Conservation (phyloP, 345 rosid species). For the Corchorus capsularis region DNA sequence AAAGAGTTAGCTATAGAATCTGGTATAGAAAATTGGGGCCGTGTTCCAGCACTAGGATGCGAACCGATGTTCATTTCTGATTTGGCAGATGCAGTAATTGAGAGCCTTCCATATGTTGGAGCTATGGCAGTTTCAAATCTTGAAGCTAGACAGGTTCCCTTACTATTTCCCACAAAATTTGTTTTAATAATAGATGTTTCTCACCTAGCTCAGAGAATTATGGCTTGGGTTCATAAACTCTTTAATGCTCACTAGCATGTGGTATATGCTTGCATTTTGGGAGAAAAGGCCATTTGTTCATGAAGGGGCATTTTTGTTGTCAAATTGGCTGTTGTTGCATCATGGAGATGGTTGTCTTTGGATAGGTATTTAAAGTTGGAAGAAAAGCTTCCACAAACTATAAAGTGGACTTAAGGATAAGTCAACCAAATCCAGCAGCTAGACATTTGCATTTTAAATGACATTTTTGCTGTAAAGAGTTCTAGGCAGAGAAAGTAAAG, state of each 20-base stretch:
- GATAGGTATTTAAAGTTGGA: not conserved
- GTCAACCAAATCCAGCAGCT: not conserved
- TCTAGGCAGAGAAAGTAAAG: too few species aligned
- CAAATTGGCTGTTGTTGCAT: not conserved
- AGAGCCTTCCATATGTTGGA: slow-evolving; percentile 97
- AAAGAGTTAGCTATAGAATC: slow-evolving; percentile 90
- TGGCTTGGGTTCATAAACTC: not conserved
- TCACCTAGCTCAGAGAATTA: not conserved
- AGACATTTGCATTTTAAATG: not conserved
- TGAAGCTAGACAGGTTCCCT: slow-evolving; percentile 92
- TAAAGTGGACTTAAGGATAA: not conserved
- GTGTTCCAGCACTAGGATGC: slow-evolving; percentile 95
- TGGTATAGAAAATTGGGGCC: slow-evolving; percentile 94
- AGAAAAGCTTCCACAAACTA: not conserved
- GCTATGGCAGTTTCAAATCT: slow-evolving; percentile 98
- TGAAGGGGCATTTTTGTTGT: not conserved
- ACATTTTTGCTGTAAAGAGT: not conserved
- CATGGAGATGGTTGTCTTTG: not conserved
- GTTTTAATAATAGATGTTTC: not conserved
- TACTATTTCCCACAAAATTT: not conserved
- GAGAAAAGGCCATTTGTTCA: not conserved
- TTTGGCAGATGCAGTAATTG: slow-evolving; percentile 96
- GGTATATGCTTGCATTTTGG: not conserved
- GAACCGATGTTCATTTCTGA: slow-evolving; percentile 94
- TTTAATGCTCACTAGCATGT: not conserved